These are phyloP conservation scores for Suillus lakei DNA, from an alignment of 768 basidiomycete genomes.

Conservation along the genomic window DNA sequence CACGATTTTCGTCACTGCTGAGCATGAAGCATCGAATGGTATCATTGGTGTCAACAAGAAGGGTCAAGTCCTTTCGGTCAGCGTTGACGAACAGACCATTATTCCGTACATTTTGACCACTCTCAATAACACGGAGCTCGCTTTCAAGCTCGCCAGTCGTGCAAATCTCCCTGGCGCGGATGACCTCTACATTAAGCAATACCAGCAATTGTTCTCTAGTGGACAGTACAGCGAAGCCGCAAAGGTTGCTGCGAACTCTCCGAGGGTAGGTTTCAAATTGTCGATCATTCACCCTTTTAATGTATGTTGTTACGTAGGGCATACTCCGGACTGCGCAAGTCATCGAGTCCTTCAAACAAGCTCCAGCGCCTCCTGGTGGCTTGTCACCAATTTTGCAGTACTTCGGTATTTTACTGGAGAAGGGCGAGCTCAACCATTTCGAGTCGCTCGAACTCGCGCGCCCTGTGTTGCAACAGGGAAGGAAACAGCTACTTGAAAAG, in stretches of 20 bases:
- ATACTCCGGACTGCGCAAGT: constrained; percentile 94
- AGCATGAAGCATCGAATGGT: constrained; percentile 91
- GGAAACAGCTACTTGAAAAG: constrained; percentile 96
- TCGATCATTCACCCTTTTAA: constrained; percentile 6
- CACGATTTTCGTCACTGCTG: constrained; percentile 98
- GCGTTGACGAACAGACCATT: constrained; percentile 94
- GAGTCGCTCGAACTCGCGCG: constrained; percentile 96
- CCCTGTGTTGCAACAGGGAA: constrained; percentile 93
- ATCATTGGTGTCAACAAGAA: constrained; percentile 99
- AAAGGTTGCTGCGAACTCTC: constrained; percentile 97
- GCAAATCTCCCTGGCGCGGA: constrained; percentile 97
- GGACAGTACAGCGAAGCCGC: constrained; percentile 94
- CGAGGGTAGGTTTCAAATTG: constrained; percentile 57
- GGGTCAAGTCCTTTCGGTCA: constrained; percentile 96
- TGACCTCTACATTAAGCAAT: constrained; percentile 94
- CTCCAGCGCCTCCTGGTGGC: constrained; percentile 88
- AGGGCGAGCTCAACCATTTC: constrained; percentile 95
- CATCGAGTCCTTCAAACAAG: constrained; percentile 96
- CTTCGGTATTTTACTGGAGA: constrained; percentile 98
- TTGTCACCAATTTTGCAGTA: constrained; percentile 97
- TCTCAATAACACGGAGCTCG: constrained; percentile 96
- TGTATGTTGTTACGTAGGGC: constrained; percentile 53
- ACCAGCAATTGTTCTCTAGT: constrained; percentile 85
- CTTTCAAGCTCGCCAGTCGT: constrained; percentile 96
- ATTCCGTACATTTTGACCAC: constrained; percentile 94